A percentile compares a stretch with the other conserved stretches of the same genome.
phyloP scores from a whole-genome alignment of 306 rosid species.

The Cucumis sativus region Cucumber_9930_V3 NC_026657.2:6867001-6867500 shows the following conservation, averaged over 20 bases:
- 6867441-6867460: too few relatives aligned
- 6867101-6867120: neutral
- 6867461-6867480: too few relatives aligned
- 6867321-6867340: neutral
- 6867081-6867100: neutral
- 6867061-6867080: neutral
- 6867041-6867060: neutral
- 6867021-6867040: neutral
- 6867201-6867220: neutral
- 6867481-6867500: too few relatives aligned
- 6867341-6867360: neutral
- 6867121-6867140: neutral
- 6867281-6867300: neutral
- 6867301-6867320: neutral
- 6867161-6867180: constrained; percentile 4
- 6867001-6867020: neutral
- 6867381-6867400: neutral
- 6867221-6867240: constrained; percentile 1
- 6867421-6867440: too few relatives aligned
- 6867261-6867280: neutral
- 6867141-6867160: neutral
- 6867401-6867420: neutral
- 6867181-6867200: neutral
- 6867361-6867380: neutral
- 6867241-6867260: neutral